These are phyloP conservation scores for Selenicereus undatus DNA, from an alignment of 148 eudicot species.

Conservation along the genomic window DNA sequence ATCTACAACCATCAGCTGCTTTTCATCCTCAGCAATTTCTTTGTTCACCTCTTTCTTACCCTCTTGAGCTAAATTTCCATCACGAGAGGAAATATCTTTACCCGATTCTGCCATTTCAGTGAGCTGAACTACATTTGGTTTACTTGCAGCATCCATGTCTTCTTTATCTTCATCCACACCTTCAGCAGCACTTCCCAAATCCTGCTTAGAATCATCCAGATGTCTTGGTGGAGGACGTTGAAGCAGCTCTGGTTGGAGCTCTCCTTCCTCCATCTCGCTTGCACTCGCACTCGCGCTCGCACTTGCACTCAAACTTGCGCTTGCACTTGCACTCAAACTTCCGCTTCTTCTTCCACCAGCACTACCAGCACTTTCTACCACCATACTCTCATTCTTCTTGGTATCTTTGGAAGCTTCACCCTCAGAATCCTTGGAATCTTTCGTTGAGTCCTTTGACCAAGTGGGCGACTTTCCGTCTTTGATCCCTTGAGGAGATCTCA, in stretches of 20 bases:
- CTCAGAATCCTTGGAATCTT: conserved; percentile 69
- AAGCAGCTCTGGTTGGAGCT: conserved; percentile 75
- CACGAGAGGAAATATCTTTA: conserved; percentile 12
- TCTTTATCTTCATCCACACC: conserved; percentile 20
- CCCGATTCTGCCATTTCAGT: conserved; percentile 19
- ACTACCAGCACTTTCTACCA: conserved; percentile 46
- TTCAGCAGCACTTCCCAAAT: conserved; percentile 19
- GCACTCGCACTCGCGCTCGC: conserved; percentile 39
- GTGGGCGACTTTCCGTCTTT: conserved; percentile 69
- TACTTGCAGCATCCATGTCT: conserved; percentile 10
- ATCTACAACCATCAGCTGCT: conserved; percentile 26
- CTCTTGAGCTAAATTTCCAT: conserved; percentile 21
- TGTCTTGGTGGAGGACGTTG: conserved; percentile 25
- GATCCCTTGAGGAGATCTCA: conserved; percentile 50
- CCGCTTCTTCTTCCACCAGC: conserved; percentile 35
- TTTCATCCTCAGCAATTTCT: conserved; percentile 27
- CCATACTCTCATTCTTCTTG: conserved; percentile 52
- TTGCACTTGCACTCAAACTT: too few species aligned
- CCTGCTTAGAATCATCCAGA: conserved; percentile 13
- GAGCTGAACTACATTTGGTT: conserved; percentile 18
- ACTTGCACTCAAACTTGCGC: conserved; percentile 4
- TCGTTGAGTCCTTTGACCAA: conserved; percentile 44
- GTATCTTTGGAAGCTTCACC: conserved; percentile 61
- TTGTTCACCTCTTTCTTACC: conserved; percentile 26
- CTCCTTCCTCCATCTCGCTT: conserved; percentile 95